Conservation (phyloP, 2,329 filamentous ascomycete species). For the Clarireedia paspali region DNA sequence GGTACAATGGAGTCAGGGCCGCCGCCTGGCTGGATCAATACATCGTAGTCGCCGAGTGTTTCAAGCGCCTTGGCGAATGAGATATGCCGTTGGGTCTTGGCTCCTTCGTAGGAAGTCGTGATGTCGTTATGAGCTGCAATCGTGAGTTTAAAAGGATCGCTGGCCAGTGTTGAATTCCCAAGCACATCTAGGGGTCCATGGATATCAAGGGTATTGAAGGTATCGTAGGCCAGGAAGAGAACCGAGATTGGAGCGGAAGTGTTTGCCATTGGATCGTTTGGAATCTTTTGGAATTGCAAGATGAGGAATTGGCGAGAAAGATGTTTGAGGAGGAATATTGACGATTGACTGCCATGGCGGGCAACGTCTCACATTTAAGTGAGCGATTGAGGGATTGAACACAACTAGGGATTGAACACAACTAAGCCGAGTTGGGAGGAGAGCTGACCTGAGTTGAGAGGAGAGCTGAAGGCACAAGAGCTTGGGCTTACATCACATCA, state of each 20-base stretch:
- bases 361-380: background rate
- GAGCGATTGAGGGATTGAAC: too few species aligned
- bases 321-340: background rate
- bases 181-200: constrained; percentile 5
- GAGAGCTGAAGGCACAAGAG: too few species aligned
- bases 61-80: constrained; percentile 71
- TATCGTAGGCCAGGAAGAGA: constrained; percentile 6
- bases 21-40: constrained; percentile 72
- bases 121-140: constrained; percentile 4
- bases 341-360: background rate
- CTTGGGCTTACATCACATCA: too few species aligned
- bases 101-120: constrained; percentile 1
- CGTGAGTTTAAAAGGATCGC: constrained; percentile 5
- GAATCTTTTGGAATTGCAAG: background rate
- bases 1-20: constrained; percentile 47
- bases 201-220: constrained; percentile 8
- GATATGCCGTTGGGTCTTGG: constrained; percentile 35
- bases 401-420: too few species aligned
- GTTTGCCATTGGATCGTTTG: background rate
- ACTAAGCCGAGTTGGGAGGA: too few species aligned
- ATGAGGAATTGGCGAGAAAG: background rate
- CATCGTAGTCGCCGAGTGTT: constrained; percentile 51
- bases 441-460: too few species aligned
- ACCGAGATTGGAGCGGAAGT: background rate
- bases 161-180: background rate